Conservation (phyloP, 2,329 filamentous ascomycete genomes). For the Trichoderma sp. region DNA sequence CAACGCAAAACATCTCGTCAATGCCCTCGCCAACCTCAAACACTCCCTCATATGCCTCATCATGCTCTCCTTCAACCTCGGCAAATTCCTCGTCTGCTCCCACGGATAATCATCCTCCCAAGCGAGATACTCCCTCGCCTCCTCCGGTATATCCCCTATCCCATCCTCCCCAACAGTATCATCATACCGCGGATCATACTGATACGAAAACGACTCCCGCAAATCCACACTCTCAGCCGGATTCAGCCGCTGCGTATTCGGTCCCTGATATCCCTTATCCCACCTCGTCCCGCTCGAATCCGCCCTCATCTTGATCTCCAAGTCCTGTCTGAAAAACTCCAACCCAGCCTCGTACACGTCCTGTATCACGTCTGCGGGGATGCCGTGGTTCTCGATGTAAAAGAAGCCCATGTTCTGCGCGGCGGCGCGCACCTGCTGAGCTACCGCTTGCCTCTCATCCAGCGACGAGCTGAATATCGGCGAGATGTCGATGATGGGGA, state of each 20-base stretch:
- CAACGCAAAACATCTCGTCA: conserved; percentile 56
- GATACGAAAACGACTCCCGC: conserved; percentile 53
- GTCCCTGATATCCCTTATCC: conserved; percentile 51
- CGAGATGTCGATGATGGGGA: conserved; percentile 56
- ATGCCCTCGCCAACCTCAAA: conserved; percentile 50
- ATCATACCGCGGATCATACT: conserved; percentile 56
- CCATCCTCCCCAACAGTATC: conserved; percentile 41
- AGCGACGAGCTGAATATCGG: conserved; percentile 41
- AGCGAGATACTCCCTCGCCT: conserved; percentile 44
- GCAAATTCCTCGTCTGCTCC: conserved; percentile 50
- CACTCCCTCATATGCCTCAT: conserved; percentile 51
- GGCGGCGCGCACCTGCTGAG: conserved; percentile 45
- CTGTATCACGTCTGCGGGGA: conserved; percentile 35
- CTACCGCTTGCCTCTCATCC: conserved; percentile 41
- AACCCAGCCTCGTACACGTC: conserved; percentile 38
- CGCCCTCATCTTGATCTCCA: conserved; percentile 44
- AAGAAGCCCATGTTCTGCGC: conserved; percentile 57
- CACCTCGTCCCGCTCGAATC: conserved; percentile 41
- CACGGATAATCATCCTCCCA: conserved; percentile 53
- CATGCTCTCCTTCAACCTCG: conserved; percentile 49
- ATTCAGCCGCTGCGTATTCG: conserved; percentile 49
- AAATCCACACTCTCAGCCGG: conserved; percentile 51
- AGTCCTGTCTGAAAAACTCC: conserved; percentile 51
- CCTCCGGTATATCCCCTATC: conserved; percentile 43
- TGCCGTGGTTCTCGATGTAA: conserved; percentile 54